phyloP scores from a whole-genome alignment of 371 early-diverging fungal species.

The Apophysomyces variabilis region DNA sequence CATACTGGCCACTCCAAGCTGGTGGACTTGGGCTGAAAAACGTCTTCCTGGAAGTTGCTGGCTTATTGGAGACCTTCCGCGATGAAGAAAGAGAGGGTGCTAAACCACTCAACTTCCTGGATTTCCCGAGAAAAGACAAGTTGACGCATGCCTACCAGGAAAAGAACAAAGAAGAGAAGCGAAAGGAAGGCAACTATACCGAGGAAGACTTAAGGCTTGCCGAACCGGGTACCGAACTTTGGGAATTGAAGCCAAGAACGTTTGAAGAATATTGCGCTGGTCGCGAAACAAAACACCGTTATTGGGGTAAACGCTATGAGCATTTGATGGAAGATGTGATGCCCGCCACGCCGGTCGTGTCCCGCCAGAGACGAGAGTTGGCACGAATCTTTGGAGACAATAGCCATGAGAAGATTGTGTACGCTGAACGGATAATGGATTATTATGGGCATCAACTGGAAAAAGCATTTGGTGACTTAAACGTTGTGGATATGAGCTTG shows the following conservation, averaged over 20 bases:
- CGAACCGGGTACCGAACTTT: neutral
- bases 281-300: neutral
- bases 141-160: neutral
- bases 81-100: neutral
- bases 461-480: conserved; percentile 15
- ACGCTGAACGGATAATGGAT: conserved; percentile 16
- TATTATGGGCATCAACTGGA: conserved; percentile 21
- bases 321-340: neutral
- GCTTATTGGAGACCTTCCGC: neutral
- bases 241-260: neutral
- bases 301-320: conserved; percentile 3
- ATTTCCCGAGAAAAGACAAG: neutral
- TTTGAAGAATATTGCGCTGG: conserved; percentile 13
- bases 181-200: conserved; percentile 6
- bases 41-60: conserved; percentile 14
- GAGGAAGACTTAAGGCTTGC: conserved; percentile 9
- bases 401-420: neutral
- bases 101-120: neutral
- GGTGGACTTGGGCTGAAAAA: conserved; percentile 25
- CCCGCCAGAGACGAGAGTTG: neutral
- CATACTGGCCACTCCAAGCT: conserved; percentile 23
- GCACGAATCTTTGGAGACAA: neutral
- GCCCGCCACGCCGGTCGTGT: neutral
- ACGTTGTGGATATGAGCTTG: conserved; percentile 18
- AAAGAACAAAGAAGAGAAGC: neutral